These are phyloP conservation scores for Boletus vermiculosoides DNA, from an alignment of 768 basidiomycete genomes.

Conservation along the genomic window DNA sequence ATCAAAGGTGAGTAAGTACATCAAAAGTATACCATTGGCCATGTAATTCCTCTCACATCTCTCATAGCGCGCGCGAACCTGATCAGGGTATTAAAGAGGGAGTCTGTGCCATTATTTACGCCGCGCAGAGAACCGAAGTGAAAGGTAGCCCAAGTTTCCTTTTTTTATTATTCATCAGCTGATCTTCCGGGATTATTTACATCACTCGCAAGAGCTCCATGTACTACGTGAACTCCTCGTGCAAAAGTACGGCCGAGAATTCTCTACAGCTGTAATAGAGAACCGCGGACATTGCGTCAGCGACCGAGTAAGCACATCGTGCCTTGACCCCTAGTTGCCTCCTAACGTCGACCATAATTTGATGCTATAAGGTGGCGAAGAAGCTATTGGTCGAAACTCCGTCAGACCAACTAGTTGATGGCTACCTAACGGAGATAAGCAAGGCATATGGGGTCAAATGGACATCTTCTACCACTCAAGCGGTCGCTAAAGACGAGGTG, in stretches of 20 bases:
- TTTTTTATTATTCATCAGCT: not conserved
- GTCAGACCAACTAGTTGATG: constrained; percentile 72
- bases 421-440: constrained; percentile 86
- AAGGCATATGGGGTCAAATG: constrained; percentile 80
- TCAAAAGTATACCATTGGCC: constrained; percentile 1
- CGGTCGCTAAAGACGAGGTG: constrained; percentile 33
- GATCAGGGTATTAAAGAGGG: constrained; percentile 87
- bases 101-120: constrained; percentile 84
- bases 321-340: not conserved
- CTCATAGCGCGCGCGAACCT: constrained; percentile 68
- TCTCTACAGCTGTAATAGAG: constrained; percentile 81
- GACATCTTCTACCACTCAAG: constrained; percentile 39
- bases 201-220: constrained; percentile 65
- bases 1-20: constrained; percentile 64
- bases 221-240: constrained; percentile 89
- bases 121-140: constrained; percentile 87
- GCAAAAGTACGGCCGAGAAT: constrained; percentile 95
- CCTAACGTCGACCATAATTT: constrained; percentile 3
- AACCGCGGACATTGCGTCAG: constrained; percentile 80
- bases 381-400: constrained; percentile 76
- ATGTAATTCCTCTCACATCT: constrained; percentile 8
- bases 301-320: constrained; percentile 59
- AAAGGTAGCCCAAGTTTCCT: constrained; percentile 53
- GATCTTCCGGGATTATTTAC: constrained; percentile 1
- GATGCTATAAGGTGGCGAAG: constrained; percentile 56